phyloP scores from a whole-genome alignment of 2,329 filamentous ascomycete species.

The Bipolaris zeicola region DNA sequence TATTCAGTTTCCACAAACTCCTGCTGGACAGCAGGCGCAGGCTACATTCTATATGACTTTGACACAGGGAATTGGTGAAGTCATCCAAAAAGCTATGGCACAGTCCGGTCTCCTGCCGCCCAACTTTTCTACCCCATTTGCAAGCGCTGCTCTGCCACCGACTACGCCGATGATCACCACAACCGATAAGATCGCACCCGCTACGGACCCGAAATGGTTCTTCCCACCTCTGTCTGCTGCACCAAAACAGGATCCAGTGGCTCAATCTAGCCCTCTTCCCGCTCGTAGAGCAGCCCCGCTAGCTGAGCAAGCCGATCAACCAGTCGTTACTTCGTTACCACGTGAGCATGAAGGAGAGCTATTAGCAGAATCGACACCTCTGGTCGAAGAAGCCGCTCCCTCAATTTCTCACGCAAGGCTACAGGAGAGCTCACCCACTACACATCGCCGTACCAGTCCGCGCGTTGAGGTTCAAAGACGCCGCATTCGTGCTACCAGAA shows the following conservation, averaged over 20 bases:
- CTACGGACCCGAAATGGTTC: conserved; percentile 37
- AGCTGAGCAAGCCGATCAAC: background rate
- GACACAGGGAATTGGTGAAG: conserved; percentile 31
- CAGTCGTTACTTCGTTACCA: background rate
- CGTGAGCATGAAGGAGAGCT: background rate
- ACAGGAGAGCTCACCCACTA: background rate
- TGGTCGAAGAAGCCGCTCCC: background rate
- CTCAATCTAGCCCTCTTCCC: conserved; percentile 22
- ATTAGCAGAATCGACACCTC: background rate
- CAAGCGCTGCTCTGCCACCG: conserved; percentile 7
- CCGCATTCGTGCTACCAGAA: background rate
- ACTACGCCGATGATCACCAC: conserved; percentile 9
- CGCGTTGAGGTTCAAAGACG: conserved; percentile 20
- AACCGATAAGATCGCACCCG: conserved; percentile 24
- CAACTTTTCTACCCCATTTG: conserved; percentile 5
- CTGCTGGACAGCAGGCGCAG: conserved; percentile 37
- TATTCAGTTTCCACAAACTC: conserved; percentile 38
- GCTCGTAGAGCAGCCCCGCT: background rate
- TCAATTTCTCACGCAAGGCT: background rate
- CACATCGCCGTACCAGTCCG: conserved; percentile 17
- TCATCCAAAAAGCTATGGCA: conserved; percentile 32
- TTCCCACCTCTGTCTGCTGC: conserved; percentile 28
- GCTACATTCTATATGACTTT: conserved; percentile 31
- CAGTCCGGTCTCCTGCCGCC: conserved; percentile 19
- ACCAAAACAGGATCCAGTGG: background rate